Percentiles rank a stretch among this genome's conserved stretches.
phyloP scores from a whole-genome alignment of 306 rosid genomes.

The Quercus wislizeni region DNA sequence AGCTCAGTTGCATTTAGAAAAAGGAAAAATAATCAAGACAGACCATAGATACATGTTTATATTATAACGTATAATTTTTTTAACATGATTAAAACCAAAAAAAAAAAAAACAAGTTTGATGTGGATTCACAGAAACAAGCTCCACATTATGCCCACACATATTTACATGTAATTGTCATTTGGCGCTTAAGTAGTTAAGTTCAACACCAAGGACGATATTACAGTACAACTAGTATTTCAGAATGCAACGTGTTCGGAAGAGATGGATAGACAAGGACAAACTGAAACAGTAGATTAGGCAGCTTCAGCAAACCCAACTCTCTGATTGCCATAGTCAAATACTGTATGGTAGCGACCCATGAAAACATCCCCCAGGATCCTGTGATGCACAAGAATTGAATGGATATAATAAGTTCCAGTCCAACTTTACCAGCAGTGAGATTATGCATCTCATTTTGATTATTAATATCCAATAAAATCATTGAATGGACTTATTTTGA shows the following conservation, averaged over 20 bases:
- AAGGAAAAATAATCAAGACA: neutral
- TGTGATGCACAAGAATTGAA: slow-evolving; percentile 9
- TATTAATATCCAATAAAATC: neutral
- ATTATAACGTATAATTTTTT: neutral
- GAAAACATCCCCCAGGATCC: slow-evolving; percentile 79
- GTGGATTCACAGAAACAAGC: neutral
- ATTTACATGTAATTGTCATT: slow-evolving; percentile 19
- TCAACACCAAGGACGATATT: neutral
- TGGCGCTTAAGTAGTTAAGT: neutral
- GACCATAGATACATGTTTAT: neutral
- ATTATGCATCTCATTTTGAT: neutral
- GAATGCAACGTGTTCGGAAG: neutral
- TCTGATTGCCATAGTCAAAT: slow-evolving; percentile 59
- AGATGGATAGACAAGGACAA: neutral
- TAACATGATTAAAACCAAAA: neutral
- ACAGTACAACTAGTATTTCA: neutral
- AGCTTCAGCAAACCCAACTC: slow-evolving; percentile 69
- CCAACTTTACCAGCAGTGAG: neutral
- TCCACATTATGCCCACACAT: neutral
- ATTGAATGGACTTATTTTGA: neutral
- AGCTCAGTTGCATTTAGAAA: neutral
- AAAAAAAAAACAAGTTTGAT: neutral
- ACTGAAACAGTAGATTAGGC: slow-evolving; percentile 25
- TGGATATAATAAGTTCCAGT: neutral
- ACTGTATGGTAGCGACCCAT: slow-evolving; percentile 71